Conservation (phyloP, 2,329 filamentous ascomycete species). For the Sporothrix pseudoabietina region DNA sequence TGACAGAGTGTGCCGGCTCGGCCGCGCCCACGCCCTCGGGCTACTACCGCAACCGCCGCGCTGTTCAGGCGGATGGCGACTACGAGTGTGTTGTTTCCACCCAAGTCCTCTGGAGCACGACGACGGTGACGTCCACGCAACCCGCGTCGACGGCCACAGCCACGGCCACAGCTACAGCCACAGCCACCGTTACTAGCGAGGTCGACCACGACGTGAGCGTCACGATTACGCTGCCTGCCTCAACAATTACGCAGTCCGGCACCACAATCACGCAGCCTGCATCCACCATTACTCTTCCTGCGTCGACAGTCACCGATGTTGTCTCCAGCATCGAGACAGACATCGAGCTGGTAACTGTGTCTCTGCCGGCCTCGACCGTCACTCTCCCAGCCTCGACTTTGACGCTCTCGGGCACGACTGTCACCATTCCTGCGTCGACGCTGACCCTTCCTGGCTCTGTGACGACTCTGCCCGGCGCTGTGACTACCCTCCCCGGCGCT, state of each 20-base stretch:
- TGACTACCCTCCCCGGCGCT: conserved; percentile 16
- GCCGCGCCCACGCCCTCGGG: background rate
- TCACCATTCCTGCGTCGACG: conserved; percentile 25
- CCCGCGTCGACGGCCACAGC: conserved; percentile 3
- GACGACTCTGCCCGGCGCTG: conserved; percentile 20
- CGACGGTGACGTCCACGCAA: conserved; percentile 21
- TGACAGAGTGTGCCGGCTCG: conserved; percentile 9
- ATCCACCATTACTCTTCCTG: conserved; percentile 22
- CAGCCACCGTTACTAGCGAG: conserved; percentile 26
- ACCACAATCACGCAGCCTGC: conserved; percentile 27
- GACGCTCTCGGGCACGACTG: conserved; percentile 27
- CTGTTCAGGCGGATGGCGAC: background rate
- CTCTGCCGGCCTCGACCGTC: conserved; percentile 13
- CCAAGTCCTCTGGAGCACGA: conserved; percentile 20
- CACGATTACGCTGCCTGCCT: conserved; percentile 31
- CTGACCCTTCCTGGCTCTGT: conserved; percentile 19
- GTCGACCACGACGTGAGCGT: conserved; percentile 17
- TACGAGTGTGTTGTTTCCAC: conserved; percentile 25
- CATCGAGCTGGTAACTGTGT: conserved; percentile 1
- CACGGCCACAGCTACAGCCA: conserved; percentile 2
- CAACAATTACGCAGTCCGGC: conserved; percentile 27
- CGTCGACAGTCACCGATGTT: conserved; percentile 28
- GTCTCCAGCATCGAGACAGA: conserved; percentile 22
- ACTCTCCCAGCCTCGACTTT: conserved; percentile 22
- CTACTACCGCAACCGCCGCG: conserved; percentile 5